Base-by-base conservation (phyloP, 805 yeast genomes). In the Metahyphopichia silvanorum region DNA sequence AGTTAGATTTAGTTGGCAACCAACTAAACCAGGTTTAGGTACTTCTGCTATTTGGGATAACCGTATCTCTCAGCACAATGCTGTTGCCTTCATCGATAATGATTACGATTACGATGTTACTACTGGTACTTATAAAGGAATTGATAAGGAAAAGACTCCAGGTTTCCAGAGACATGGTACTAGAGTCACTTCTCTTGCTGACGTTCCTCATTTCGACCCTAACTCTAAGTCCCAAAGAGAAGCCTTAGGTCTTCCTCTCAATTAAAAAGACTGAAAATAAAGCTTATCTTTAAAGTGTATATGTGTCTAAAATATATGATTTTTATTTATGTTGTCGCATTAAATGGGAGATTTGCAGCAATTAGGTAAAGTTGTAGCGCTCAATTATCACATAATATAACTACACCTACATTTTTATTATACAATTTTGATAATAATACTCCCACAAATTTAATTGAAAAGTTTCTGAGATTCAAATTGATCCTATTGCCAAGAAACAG, bases 1-100 rank as follows among this genome's bases (percentile, higher is more conserved):
- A 49, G 71, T 69, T 8, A 55, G 77, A 37, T 63, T 64, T 57
- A 59, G 57, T 38, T 69, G 76, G 76, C 51, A 55, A 35, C 56
- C 63, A 32, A 47, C 63, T 21, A 49, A 48, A 31, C 39, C 43
- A 8, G 66, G 67, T 3, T 48, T 45, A 13, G 71, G 71, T 16
- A 66, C 74, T 16, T 56, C 73, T 24, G 79, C 75, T 6, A 48
- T 73, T 29, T 74, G 79, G 78, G 79, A 74, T 43, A 74, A 74
- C 60, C 56, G 79, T 46, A 46, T 69, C 32, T 60, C 74, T 5
- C 61, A 60, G 34, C 81, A 75, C 55, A 53, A 60, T 31, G 75
- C 76, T 8, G 64, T 71, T 7, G 57, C 30, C 9, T 27, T 27
- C 21, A 27, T 27, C 13, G 30, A 27, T 15, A 27, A 27, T n/a